Conservation (phyloP, 2,329 filamentous ascomycete species). For the Aspergillus fijiensis region DNA sequence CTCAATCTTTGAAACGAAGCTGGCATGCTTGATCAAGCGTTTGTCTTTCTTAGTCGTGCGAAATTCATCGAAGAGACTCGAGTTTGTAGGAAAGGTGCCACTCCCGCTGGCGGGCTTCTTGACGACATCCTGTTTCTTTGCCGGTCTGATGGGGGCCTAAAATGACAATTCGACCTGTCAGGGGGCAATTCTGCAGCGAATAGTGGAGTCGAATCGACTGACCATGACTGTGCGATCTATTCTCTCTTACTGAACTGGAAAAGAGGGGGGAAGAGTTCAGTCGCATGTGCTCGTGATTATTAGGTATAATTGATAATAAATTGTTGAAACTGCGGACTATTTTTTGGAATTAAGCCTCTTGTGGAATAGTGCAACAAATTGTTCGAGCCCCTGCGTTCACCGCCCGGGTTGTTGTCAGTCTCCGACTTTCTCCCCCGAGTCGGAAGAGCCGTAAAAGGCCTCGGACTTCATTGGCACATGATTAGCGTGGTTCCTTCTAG, state of each 20-base stretch:
- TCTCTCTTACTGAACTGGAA: not conserved
- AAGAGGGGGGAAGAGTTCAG: not conserved
- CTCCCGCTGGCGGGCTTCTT: slow-evolving; percentile 20
- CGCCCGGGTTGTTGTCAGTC: slow-evolving; percentile 16
- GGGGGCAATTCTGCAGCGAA: not conserved
- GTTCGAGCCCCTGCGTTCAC: slow-evolving; percentile 17
- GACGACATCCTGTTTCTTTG: slow-evolving; percentile 17
- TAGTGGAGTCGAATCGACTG: not conserved
- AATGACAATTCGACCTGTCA: not conserved
- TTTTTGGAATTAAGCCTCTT: slow-evolving; percentile 8
- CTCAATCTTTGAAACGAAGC: slow-evolving; percentile 74
- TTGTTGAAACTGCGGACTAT: slow-evolving; percentile 7
- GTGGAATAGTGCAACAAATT: slow-evolving; percentile 2
- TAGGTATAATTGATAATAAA: not conserved
- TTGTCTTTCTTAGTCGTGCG: slow-evolving; percentile 78
- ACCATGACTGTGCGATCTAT: not conserved
- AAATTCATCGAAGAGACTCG: slow-evolving; percentile 49
- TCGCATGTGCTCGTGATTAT: slow-evolving; percentile 9
- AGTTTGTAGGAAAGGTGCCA: slow-evolving; percentile 20
- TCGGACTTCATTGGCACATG: not conserved
- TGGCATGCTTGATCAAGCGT: slow-evolving; percentile 74
- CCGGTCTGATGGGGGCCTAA: slow-evolving; percentile 31
- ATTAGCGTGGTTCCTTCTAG: not conserved
- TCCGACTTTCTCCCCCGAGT: not conserved
- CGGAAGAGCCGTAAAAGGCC: not conserved